Evolutionary conservation across 495 filamentous ascomycete species (phyloP).

Genomic region (Jackrogersella multiformis): DNA sequence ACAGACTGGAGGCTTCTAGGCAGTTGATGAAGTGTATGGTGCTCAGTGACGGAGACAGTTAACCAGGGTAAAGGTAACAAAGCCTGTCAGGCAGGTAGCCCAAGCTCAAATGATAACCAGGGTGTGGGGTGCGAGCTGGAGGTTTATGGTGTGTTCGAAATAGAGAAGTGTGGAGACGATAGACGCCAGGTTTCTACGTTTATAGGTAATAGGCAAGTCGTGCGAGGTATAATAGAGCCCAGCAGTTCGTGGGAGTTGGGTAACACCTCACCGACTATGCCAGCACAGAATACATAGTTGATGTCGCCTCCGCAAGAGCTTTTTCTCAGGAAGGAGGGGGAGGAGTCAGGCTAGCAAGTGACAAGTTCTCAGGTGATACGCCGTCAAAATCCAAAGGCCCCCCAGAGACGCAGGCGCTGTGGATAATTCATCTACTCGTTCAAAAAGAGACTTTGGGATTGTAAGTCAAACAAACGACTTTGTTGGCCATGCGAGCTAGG

Average conservation of each 20-base stretch:
- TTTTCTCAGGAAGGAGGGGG: conserved; percentile 17
- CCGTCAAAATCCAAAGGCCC: conserved; percentile 12
- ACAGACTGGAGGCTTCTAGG: conserved; percentile 42
- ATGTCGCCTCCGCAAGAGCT: conserved; percentile 16
- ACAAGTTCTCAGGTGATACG: conserved; percentile 32
- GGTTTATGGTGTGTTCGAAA: conserved; percentile 41
- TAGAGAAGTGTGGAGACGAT: conserved; percentile 45
- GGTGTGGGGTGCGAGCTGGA: conserved; percentile 42
- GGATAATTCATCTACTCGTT: conserved; percentile 26
- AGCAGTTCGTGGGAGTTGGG: conserved; percentile 44
- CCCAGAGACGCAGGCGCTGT: conserved; percentile 23
- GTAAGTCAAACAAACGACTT: conserved; percentile 34
- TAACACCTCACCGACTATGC: conserved; percentile 43
- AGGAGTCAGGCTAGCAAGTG: conserved; percentile 37
- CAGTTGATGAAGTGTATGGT: conserved; percentile 44
- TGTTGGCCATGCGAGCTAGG: conserved; percentile 41
- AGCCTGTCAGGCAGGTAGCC: conserved; percentile 33
- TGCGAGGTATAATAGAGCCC: conserved; percentile 47
- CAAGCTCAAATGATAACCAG: conserved; percentile 39
- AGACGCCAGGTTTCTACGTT: conserved; percentile 46
- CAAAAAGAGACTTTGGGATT: conserved; percentile 20
- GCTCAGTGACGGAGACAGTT: conserved; percentile 34
- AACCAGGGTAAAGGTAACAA: conserved; percentile 35
- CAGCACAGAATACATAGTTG: conserved; percentile 36
- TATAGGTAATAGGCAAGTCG: conserved; percentile 42